Base-by-base conservation (phyloP, 768 basidiomycete genomes). In the Tylopilus balloui region DNA sequence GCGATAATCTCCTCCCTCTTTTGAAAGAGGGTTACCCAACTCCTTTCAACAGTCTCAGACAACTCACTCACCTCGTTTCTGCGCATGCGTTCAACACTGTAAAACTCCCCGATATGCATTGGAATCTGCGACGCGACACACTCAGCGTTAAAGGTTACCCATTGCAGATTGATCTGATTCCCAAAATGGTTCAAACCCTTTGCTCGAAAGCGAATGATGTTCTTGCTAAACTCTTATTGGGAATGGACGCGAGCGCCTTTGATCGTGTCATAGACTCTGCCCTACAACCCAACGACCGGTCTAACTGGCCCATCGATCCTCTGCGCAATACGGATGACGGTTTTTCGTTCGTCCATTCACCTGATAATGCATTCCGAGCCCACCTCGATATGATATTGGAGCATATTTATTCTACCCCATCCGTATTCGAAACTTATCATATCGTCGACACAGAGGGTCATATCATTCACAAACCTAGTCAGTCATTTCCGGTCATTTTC, bases 21-120 rank as follows among this genome's bases (percentile, higher is more conserved):
- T 13, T 48, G 3, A 51, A 51, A 4, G 50, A 51, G 10, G 40
- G 46, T 0, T 41, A 42, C 14, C 28, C 35, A 0, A 52, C 23
- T 1, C 41, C 34, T 0, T 52, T 52, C 21, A 52, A 48, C 1
- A 24, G 0, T 1, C 5, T 52, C 1, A 4, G 7, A 0, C 21
- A 52, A 8, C 47, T 48, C 0, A 37, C 13, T 0, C 51, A 52
- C 6, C 23, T 49, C 1, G 15, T 36, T 0, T 0, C 4, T 14
- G 0, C 3, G 1, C 6, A 48, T 13, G 41, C 41, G 0, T 42
- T 29, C 10, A 17, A 36, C 3, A 2, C 28, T 11, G 1, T 11
- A 1, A 43, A 38, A 3, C 25, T 48, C 14, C 47, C 46, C 0
- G 11, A 42, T 3, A 48, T 52, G 51, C 21, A 52, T 5, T 52